Evolutionary conservation across 495 filamentous ascomycete species (phyloP).

Genomic region (Lophiostoma macrostomum): DNA sequence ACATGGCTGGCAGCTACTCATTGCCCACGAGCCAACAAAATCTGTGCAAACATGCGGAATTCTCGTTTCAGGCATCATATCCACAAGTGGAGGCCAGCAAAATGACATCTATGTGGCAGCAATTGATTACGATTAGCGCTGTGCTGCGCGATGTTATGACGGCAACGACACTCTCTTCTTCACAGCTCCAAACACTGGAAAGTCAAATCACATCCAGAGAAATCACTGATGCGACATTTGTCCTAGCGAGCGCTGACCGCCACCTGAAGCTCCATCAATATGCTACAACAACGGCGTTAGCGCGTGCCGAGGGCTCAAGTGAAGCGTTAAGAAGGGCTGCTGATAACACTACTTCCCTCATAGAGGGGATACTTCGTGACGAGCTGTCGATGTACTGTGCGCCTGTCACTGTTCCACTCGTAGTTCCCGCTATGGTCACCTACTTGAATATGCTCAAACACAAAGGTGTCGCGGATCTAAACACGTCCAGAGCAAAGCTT

Average conservation of each 20-base stretch:
- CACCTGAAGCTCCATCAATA: conserved; percentile 7
- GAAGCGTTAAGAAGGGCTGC: not conserved
- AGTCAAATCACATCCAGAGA: not conserved
- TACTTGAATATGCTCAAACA: not conserved
- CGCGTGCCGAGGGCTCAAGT: not conserved
- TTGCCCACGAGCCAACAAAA: not conserved
- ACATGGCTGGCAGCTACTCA: conserved; percentile 22
- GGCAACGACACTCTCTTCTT: not conserved
- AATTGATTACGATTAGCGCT: not conserved
- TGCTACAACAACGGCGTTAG: conserved; percentile 1
- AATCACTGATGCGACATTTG: not conserved
- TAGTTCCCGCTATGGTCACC: conserved; percentile 10
- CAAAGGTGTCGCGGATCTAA: too few relatives aligned
- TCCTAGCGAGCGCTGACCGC: not conserved
- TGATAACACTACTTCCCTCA: not conserved
- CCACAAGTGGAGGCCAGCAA: too few relatives aligned
- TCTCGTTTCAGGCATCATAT: too few relatives aligned
- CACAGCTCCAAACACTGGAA: not conserved
- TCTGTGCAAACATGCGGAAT: too few relatives aligned
- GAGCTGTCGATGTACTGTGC: conserved; percentile 1
- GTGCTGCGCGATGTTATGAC: conserved; percentile 3
- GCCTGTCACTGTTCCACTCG: not conserved
- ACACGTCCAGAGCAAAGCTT: too few relatives aligned
- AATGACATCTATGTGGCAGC: not conserved
- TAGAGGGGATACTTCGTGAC: not conserved